These are phyloP conservation scores for Pichia sp. DNA, from an alignment of 1,139 yeast genomes.

Conservation along the genomic window DNA sequence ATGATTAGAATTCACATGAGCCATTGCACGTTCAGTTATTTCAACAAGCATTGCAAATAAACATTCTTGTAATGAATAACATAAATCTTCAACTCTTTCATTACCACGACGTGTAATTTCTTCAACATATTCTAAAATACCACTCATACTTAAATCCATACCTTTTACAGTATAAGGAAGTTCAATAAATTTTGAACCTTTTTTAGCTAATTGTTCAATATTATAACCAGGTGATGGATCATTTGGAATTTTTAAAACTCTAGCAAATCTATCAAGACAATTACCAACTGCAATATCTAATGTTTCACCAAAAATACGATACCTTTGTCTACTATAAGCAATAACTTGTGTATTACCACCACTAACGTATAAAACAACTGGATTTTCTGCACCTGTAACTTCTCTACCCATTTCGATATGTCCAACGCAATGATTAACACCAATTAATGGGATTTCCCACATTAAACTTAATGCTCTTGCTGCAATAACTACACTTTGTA, in stretches of 20 bases:
- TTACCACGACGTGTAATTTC: slow-evolving; percentile 45
- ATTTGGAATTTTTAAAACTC: slow-evolving; percentile 81
- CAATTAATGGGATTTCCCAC: slow-evolving; percentile 82
- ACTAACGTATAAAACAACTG: slow-evolving; percentile 92
- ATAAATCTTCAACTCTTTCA: slow-evolving; percentile 59
- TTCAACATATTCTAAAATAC: slow-evolving; percentile 82
- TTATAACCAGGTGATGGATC: slow-evolving; percentile 97
- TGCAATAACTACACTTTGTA: slow-evolving; percentile 87
- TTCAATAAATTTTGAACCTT: slow-evolving; percentile 61
- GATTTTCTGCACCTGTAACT: slow-evolving; percentile 90
- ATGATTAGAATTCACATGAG: slow-evolving; percentile 85
- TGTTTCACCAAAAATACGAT: slow-evolving; percentile 95
- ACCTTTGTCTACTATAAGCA: slow-evolving; percentile 89
- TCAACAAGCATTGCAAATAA: slow-evolving; percentile 95
- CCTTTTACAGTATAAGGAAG: slow-evolving; percentile 97
- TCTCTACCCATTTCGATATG: slow-evolving; percentile 99
- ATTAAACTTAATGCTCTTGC: slow-evolving; percentile 80
- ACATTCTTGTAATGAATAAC: slow-evolving; percentile 89
- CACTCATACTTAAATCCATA: slow-evolving; percentile 97
- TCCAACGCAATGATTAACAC: slow-evolving; percentile 96
- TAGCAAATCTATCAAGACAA: slow-evolving; percentile 91
- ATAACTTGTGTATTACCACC: slow-evolving; percentile 99
- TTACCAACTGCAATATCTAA: slow-evolving; percentile 96
- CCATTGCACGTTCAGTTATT: slow-evolving; percentile 97
- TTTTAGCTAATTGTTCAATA: slow-evolving; percentile 88